Percentiles rank a stretch among this genome's conserved stretches.
Conservation (phyloP, 2,329 filamentous ascomycete species). For the Penicillium verrucosum region DNA sequence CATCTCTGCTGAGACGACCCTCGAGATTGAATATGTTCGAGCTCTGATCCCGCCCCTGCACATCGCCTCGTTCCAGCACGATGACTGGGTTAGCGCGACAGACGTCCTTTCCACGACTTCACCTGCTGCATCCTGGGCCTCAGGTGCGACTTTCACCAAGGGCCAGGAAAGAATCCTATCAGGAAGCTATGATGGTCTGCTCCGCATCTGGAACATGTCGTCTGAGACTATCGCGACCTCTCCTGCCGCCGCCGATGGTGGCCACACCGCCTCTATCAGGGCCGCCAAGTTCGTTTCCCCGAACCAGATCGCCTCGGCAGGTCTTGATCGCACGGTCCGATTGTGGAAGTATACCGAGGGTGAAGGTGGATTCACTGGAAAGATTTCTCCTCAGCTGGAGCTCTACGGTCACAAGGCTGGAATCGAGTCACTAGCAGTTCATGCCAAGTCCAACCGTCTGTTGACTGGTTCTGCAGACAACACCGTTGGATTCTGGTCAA, state of each 20-base stretch:
- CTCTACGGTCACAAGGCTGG: conserved; percentile 76
- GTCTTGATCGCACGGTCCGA: conserved; percentile 79
- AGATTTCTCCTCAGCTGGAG: conserved; percentile 71
- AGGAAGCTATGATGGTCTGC: conserved; percentile 85
- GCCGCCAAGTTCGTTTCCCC: conserved; percentile 78
- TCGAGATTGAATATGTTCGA: conserved; percentile 89
- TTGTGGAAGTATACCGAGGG: conserved; percentile 83
- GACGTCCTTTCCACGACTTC: conserved; percentile 73
- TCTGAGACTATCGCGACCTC: conserved; percentile 82
- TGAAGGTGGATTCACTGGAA: conserved; percentile 57
- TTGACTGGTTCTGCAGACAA: conserved; percentile 84
- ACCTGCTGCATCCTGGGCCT: conserved; percentile 57
- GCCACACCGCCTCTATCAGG: conserved; percentile 75
- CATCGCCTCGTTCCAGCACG: conserved; percentile 90
- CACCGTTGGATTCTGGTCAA: conserved; percentile 83
- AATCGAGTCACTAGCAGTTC: conserved; percentile 71
- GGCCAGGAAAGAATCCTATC: conserved; percentile 76
- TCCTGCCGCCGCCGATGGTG: conserved; percentile 61
- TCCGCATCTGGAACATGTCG: conserved; percentile 86
- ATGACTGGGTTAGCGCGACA: conserved; percentile 91
- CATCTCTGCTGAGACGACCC: conserved; percentile 80
- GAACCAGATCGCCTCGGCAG: conserved; percentile 74
- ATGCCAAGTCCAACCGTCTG: conserved; percentile 70
- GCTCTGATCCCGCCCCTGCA: conserved; percentile 85
- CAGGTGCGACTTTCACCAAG: conserved; percentile 42